Evolutionary conservation across 2,329 filamentous ascomycete genomes (phyloP), one percentile per base, ranked within the genome.

Genomic region (Penicillium expansum): DNA sequence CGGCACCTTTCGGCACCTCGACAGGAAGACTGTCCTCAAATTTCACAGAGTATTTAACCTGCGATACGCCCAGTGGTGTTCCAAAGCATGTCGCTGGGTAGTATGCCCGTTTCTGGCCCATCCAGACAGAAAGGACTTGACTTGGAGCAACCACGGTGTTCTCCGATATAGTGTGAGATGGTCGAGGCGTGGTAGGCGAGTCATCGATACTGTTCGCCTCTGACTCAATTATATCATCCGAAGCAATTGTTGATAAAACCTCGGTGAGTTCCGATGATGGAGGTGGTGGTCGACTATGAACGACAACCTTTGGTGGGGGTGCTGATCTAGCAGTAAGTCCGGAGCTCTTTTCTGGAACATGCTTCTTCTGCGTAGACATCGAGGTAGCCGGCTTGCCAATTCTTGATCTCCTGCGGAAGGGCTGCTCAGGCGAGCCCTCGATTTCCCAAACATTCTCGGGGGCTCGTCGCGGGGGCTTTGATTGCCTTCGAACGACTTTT

Each of bases 61-160:
- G 72, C 0, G 70, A 64, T 11, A 72, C 68, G 3, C 70, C 65
- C 43, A 74, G 68, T 20, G 78, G 72, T 16, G 71, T 72, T 3
- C 79, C 81, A 33, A 85, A 68, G 62, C 80, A 86, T n/a, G 79
- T 83, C 9, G 82, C 85, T 47, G 85, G 83, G 65, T 84, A 86
- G 66, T 82, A 87, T n/a, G 74, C 77, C 52, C 79, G 78, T 47
- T 75, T 79, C n/a, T 75, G 75, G 20, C 81, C 80, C 61, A 79
- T 83, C 78, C 84, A 87, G 29, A 77, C 75, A 8, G 84, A 83
- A 59, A 86, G 78, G 0, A 87, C 78, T 58, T 85, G 78, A 52
- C 82, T 81, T 5, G 79, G 79, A 13, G 77, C 74, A 24, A 79
- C 62, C 10, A 74, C 63, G 8, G 54, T 11, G 22, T 63, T 56